phyloP scores from a whole-genome alignment of 2,329 filamentous ascomycete genomes.

The Diaporthe ampelina region DNA sequence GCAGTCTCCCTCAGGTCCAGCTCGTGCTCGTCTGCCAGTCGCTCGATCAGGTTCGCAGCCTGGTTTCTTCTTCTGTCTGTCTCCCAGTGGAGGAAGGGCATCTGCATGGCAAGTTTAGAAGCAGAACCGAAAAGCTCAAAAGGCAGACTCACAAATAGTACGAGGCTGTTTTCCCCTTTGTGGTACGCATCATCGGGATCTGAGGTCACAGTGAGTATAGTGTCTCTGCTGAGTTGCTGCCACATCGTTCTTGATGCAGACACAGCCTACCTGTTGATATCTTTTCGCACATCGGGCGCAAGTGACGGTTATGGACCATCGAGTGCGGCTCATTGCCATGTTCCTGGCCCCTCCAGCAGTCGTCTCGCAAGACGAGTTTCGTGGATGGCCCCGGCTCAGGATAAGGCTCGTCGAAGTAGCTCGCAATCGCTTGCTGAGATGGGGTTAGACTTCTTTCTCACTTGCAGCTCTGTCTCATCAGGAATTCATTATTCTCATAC shows the following conservation, averaged over 20 bases:
- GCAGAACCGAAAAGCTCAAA: background rate
- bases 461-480: background rate
- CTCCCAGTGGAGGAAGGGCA: conserved; percentile 59
- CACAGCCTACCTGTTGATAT: conserved; percentile 48
- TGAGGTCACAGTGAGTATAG: background rate
- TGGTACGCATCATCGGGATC: conserved; percentile 12
- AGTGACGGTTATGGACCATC: conserved; percentile 52
- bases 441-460: background rate
- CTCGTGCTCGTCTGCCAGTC: conserved; percentile 38
- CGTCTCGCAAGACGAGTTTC: conserved; percentile 48
- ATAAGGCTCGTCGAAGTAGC: conserved; percentile 47
- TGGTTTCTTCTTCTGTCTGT: conserved; percentile 50
- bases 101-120: conserved; percentile 44
- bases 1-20: conserved; percentile 12
- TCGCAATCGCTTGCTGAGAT: conserved; percentile 47
- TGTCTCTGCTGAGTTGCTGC: background rate
- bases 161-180: conserved; percentile 43
- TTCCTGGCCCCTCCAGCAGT: conserved; percentile 54
- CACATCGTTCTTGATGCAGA: background rate
- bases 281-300: conserved; percentile 52
- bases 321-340: conserved; percentile 44
- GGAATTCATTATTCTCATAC: conserved; percentile 40
- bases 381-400: conserved; percentile 40
- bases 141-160: conserved; percentile 48
- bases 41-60: conserved; percentile 48